These are phyloP conservation scores for Colletotrichum tamarilloi DNA, from an alignment of 2,329 filamentous ascomycete genomes.

Conservation along the genomic window DNA sequence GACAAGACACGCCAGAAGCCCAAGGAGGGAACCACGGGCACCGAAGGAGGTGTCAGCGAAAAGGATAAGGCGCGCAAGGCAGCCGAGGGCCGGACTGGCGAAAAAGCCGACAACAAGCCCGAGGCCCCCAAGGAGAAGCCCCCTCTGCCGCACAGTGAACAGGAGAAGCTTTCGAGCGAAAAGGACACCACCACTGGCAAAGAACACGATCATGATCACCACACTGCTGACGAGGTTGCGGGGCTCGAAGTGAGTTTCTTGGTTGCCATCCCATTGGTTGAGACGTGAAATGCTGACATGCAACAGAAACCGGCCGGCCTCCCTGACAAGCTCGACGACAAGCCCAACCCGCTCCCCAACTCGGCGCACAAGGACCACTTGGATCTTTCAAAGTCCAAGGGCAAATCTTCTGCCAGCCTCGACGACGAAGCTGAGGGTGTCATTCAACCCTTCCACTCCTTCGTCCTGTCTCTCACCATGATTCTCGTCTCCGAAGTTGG, in stretches of 20 bases:
- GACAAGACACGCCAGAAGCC: constrained; percentile 81
- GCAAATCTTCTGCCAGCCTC: constrained; percentile 43
- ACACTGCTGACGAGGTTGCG: constrained; percentile 52
- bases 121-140: constrained; percentile 87
- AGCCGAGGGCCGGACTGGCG: constrained; percentile 73
- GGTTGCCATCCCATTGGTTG: not conserved
- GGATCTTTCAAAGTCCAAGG: constrained; percentile 55
- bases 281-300: constrained; percentile 4
- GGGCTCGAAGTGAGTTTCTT: constrained; percentile 67
- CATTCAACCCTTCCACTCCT: constrained; percentile 87
- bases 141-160: constrained; percentile 83
- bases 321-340: constrained; percentile 81
- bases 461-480: constrained; percentile 93
- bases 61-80: constrained; percentile 82
- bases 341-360: constrained; percentile 75
- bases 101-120: constrained; percentile 78
- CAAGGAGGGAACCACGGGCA: constrained; percentile 88
- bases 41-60: constrained; percentile 88
- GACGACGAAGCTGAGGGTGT: constrained; percentile 66
- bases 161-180: constrained; percentile 69
- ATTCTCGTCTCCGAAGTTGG: constrained; percentile 97
- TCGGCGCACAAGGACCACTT: constrained; percentile 74
- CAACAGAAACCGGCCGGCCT: constrained; percentile 82
- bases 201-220: constrained; percentile 52
- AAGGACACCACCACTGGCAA: constrained; percentile 55